phyloP scores from a whole-genome alignment of 306 rosid species.

The Crataegus laevigata region DNA sequence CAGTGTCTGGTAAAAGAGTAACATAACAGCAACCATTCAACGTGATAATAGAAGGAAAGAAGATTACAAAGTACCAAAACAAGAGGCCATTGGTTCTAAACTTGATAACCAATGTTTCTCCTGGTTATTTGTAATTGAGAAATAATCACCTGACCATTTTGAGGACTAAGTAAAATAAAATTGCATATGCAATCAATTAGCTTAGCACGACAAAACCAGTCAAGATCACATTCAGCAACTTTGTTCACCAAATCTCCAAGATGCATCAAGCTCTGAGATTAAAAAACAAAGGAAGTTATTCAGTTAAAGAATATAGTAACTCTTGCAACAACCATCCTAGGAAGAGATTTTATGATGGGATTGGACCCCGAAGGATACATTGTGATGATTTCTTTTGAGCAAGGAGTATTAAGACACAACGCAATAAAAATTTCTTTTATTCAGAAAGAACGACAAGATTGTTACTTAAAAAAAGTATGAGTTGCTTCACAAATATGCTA shows the following conservation, averaged over 20 bases:
- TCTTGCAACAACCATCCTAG: neutral
- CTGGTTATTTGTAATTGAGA: neutral
- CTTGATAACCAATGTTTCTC: no score
- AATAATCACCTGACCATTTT: constrained; percentile 72
- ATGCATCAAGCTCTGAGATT: constrained; percentile 48
- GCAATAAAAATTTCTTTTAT: neutral
- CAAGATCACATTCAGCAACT: constrained; percentile 61
- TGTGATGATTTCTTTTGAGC: neutral
- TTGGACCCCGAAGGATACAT: neutral
- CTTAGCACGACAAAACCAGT: constrained; percentile 83
- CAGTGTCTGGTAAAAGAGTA: constrained; percentile 44
- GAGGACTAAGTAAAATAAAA: constrained; percentile 65
- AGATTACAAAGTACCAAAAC: neutral
- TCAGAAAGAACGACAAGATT: neutral
- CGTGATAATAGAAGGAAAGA: constrained; percentile 9
- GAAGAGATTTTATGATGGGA: neutral
- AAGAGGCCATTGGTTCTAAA: no score
- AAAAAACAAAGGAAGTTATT: constrained; percentile 5
- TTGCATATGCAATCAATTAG: constrained; percentile 72
- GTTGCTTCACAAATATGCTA: neutral
- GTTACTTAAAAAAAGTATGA: neutral
- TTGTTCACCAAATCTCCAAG: constrained; percentile 54
- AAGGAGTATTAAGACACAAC: neutral
- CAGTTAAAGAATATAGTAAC: constrained; percentile 4
- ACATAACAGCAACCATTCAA: constrained; percentile 12